Percentiles rank a stretch among this genome's conserved stretches.
phyloP scores from a whole-genome alignment of 2,329 filamentous ascomycete genomes.

The Botrytis sinoallii region DNA sequence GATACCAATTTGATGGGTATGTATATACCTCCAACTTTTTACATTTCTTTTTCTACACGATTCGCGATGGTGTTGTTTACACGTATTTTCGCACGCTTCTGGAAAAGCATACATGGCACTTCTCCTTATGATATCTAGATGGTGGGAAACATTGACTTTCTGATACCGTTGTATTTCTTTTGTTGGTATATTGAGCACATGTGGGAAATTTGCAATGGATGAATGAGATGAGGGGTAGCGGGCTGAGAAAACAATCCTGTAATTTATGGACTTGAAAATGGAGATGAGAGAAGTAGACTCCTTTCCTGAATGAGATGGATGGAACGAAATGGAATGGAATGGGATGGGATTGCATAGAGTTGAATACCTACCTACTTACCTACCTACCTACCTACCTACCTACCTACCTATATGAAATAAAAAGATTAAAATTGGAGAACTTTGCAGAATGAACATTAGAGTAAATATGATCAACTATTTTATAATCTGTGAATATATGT shows the following conservation, averaged over 20 bases:
- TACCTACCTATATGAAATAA: not conserved
- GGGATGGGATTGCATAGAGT: not conserved
- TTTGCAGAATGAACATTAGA: not conserved
- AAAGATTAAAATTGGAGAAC: not conserved
- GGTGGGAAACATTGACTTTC: not conserved
- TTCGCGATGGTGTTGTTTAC: not conserved
- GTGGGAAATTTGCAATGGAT: not conserved
- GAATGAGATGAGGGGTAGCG: not conserved
- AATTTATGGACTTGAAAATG: constrained; percentile 12
- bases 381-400: not conserved
- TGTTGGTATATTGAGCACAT: not conserved
- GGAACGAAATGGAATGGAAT: not conserved
- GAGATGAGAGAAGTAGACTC: not conserved
- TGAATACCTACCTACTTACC: not conserved
- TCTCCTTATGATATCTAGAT: constrained; percentile 20
- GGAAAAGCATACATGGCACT: constrained; percentile 18
- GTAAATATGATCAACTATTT: not conserved
- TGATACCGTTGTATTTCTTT: not conserved
- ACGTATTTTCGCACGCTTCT: constrained; percentile 1
- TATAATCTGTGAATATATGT: not conserved
- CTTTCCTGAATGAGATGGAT: not conserved
- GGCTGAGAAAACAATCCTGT: constrained; percentile 11
- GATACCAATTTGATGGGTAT: constrained; percentile 17
- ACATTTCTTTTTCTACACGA: constrained; percentile 2
- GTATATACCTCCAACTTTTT: not conserved